Evolutionary conservation across 2,329 filamentous ascomycete species (phyloP).

Genomic region (Cladosporium sp.): DNA sequence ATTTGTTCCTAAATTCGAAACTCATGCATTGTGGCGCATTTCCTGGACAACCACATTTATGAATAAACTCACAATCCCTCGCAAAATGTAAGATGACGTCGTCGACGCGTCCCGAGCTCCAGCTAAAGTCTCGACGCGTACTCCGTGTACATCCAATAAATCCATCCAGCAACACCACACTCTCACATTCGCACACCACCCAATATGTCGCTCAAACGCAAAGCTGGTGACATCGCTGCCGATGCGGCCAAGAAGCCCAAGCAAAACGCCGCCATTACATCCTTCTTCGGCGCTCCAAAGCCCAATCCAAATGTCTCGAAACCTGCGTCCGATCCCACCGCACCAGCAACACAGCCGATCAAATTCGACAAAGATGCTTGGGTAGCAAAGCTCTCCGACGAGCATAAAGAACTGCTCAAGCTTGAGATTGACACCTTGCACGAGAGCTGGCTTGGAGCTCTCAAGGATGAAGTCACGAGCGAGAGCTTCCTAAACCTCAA

Average conservation of each 20-base stretch:
- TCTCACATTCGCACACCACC: not conserved
- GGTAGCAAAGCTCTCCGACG: conserved; percentile 73
- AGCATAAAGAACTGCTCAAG: conserved; percentile 78
- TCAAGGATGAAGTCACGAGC: conserved; percentile 81
- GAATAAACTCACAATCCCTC: not conserved
- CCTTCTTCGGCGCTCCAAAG: conserved; percentile 80
- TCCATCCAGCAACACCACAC: not conserved
- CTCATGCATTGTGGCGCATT: not conserved
- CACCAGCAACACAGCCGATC: conserved; percentile 35
- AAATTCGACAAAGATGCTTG: conserved; percentile 90
- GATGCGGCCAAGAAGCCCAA: conserved; percentile 53
- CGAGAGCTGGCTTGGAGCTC: conserved; percentile 83
- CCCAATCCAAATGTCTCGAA: conserved; percentile 34
- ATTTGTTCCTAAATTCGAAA: not conserved
- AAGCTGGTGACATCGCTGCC: conserved; percentile 46
- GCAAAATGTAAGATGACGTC: not conserved
- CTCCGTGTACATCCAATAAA: not conserved
- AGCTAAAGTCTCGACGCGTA: conserved; percentile 1
- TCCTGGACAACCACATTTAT: not conserved
- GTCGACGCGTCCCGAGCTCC: not conserved
- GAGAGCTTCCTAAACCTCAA: conserved; percentile 86
- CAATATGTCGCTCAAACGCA: conserved; percentile 53
- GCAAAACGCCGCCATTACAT: conserved; percentile 75
- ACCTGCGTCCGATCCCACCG: conserved; percentile 32
- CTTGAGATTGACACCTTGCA: conserved; percentile 91